These are phyloP conservation scores for Trichoderma sp. DNA, from an alignment of 2,329 filamentous ascomycete genomes.

Conservation along the genomic window DNA sequence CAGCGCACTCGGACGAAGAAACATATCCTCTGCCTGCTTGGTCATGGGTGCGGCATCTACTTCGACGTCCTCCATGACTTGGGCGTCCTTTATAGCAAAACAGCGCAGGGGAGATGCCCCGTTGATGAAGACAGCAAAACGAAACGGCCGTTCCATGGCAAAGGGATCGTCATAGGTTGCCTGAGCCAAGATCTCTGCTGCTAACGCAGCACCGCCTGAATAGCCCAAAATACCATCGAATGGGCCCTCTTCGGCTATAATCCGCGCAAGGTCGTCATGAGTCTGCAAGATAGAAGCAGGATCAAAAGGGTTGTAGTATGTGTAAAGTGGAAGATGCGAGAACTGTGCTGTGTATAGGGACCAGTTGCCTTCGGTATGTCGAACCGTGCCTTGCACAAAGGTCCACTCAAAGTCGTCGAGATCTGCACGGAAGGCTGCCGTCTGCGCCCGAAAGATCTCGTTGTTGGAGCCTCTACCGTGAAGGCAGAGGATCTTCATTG, in stretches of 20 bases:
- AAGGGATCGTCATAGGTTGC: background rate
- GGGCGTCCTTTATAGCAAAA: background rate
- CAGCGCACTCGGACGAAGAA: background rate
- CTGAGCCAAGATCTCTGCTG: slow-evolving; percentile 7
- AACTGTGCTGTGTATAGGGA: slow-evolving; percentile 10
- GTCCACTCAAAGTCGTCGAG: slow-evolving; percentile 18
- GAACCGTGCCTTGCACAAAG: slow-evolving; percentile 16
- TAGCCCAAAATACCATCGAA: slow-evolving; percentile 18
- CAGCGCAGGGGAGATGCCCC: background rate
- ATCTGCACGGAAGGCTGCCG: slow-evolving; percentile 14
- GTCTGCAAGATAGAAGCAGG: slow-evolving; percentile 12
- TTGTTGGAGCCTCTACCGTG: slow-evolving; percentile 18
- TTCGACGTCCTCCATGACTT: background rate
- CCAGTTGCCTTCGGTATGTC: slow-evolving; percentile 19
- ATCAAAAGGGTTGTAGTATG: slow-evolving; percentile 13
- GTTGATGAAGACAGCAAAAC: slow-evolving; percentile 10
- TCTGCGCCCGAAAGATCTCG: slow-evolving; percentile 17
- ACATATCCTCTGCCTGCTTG: background rate
- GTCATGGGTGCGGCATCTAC: background rate
- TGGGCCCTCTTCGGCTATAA: slow-evolving; percentile 6
- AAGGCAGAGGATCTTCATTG: slow-evolving; percentile 24
- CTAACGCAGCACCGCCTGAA: slow-evolving; percentile 13
- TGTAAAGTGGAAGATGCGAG: slow-evolving; percentile 8
- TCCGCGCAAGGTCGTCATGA: background rate
- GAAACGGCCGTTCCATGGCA: slow-evolving; percentile 7